phyloP scores from a whole-genome alignment of 139 green algal species.

The Desmodesmus armatus region DNA sequence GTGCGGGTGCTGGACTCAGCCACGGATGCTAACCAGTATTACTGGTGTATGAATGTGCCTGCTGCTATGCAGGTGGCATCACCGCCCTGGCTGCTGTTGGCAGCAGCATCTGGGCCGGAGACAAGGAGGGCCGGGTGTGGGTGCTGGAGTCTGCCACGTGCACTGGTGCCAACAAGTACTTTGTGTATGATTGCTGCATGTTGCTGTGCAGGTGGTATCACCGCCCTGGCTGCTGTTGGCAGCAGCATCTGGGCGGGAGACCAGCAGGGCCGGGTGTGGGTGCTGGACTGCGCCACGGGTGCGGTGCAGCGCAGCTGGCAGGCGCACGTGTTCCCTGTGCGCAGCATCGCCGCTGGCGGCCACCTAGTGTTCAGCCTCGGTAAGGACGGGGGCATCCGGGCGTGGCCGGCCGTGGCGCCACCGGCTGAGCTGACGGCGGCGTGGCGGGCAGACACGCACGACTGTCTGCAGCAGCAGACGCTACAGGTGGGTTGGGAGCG shows the following conservation, averaged over 20 bases:
- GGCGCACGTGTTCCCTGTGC: conserved; percentile 65
- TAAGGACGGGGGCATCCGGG: conserved; percentile 72
- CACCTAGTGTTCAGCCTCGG: conserved; percentile 70
- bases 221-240: conserved; percentile 52
- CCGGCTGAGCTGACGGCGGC: neutral
- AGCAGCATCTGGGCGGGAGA: conserved; percentile 73
- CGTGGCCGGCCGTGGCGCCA: conserved; percentile 61
- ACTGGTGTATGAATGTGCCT: too few species aligned
- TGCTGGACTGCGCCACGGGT: conserved; percentile 28
- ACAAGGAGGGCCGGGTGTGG: conserved; percentile 62
- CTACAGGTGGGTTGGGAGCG: neutral
- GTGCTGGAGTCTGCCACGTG: too few species aligned
- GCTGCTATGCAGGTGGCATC: too few species aligned
- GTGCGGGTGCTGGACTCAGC: conserved; percentile 56
- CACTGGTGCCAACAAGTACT: too few species aligned
- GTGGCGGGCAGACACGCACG: conserved; percentile 33
- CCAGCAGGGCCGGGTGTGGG: conserved; percentile 60
- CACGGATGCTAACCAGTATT: too few species aligned
- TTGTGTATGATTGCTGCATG: too few species aligned
- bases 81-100: conserved; percentile 54
- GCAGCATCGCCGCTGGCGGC: conserved; percentile 57
- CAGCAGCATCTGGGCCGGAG: conserved; percentile 71
- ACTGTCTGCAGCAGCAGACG: conserved; percentile 8
- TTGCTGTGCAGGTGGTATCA: conserved; percentile 55
- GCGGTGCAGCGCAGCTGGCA: conserved; percentile 52